phyloP scores from a whole-genome alignment of 2,329 filamentous ascomycete genomes.

The Scleromitrula shiraiana region DNA sequence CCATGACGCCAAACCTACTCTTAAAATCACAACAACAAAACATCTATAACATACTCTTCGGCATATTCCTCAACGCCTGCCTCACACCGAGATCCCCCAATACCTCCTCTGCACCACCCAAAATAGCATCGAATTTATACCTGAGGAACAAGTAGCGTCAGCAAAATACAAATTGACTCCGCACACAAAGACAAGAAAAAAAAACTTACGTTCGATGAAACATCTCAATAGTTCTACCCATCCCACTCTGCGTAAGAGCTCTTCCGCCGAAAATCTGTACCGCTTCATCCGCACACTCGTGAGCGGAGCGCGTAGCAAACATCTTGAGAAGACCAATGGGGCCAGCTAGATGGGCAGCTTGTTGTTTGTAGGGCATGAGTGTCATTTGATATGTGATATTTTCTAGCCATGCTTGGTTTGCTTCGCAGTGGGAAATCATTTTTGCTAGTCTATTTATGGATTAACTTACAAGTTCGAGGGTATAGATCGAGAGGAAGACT shows the following conservation, averaged over 20 bases:
- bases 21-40: too few species aligned
- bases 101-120: constrained; percentile 78
- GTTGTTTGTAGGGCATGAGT: constrained; percentile 72
- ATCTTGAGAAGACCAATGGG: constrained; percentile 80
- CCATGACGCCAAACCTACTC: too few species aligned
- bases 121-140: constrained; percentile 65
- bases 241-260: constrained; percentile 70
- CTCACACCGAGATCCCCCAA: constrained; percentile 72
- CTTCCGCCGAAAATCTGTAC: constrained; percentile 83
- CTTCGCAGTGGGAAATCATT: constrained; percentile 76
- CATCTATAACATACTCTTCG: constrained; percentile 68
- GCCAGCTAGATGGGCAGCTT: constrained; percentile 66
- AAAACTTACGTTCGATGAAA: constrained; percentile 57
- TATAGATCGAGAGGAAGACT: too few species aligned
- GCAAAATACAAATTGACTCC: too few species aligned
- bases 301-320: constrained; percentile 65
- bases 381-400: constrained; percentile 82
- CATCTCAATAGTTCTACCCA: constrained; percentile 77
- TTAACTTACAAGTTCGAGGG: too few species aligned
- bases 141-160: constrained; percentile 3
- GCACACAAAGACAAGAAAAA: too few species aligned
- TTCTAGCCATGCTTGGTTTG: constrained; percentile 82
- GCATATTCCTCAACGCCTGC: constrained; percentile 78
- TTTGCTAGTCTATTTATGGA: constrained; percentile 75
- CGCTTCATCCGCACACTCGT: constrained; percentile 76